Evolutionary conservation across 2,329 filamentous ascomycete species (phyloP), one percentile per base, ranked within the genome.

Genomic region (Cladosporium cucumerinum): DNA sequence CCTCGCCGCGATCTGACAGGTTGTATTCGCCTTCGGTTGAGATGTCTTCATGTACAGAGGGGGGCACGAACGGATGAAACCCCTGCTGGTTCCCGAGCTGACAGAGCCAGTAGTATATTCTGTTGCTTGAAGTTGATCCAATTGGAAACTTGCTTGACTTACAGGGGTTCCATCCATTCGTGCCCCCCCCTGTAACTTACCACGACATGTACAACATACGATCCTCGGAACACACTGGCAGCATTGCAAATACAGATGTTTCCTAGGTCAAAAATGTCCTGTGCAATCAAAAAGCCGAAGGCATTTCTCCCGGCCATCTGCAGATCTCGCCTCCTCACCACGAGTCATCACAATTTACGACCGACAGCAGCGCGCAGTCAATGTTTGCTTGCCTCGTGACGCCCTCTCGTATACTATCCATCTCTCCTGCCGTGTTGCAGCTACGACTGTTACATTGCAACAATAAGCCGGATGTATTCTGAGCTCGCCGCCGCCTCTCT

Each of bases 331-430:
- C 49, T 52, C 25, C 30, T n/a, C 16, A 12, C 10, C 25, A 21
- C 51, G 51, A 54, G 51, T 54, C 51, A 54, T 54, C 32, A n/a
- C 51, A 28, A 32, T 54, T 54, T 21, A 32, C 51, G 51, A 54
- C 5, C 3, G 18, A n/a, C 51, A 52, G 26, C 49, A 54, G 51
- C 51, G 26, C 30, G 26, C 51, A 28, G 51, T 32, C 51, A 28
- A 32, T 28, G 11, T 23, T 54, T n/a, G 51, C 25, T 12, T 30
- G 34, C 32, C 55, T 28, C 26, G 55, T 58, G 55, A 58, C 55
- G 26, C 55, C 55, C 16, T 26, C 34, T 58, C 55, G 55, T 46
- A 58, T 58, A 26, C 23, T 30, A 34, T 26, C 26, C n/a, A 46
- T 14, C 5, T 7, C n/a, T 18, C 14, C 5, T 34, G 32, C 32